phyloP scores from a whole-genome alignment of 2,329 filamentous ascomycete species.

The Phialophora tarda region DNA sequence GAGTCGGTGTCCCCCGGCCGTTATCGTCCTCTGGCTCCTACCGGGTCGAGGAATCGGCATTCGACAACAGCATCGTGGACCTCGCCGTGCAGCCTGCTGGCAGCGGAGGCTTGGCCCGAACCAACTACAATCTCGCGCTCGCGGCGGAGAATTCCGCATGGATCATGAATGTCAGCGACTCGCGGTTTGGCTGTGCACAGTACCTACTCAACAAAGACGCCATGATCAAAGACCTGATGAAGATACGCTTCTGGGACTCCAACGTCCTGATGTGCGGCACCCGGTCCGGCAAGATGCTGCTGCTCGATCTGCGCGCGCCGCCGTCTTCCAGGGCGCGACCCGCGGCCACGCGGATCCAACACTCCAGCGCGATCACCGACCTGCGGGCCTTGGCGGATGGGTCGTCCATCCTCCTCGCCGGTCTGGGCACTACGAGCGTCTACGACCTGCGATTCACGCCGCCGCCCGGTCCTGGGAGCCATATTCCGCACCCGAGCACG shows the following conservation, averaged over 20 bases:
- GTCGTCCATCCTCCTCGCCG: slow-evolving; percentile 31
- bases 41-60: background rate
- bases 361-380: slow-evolving; percentile 30
- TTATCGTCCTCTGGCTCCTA: background rate
- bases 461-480: slow-evolving; percentile 5
- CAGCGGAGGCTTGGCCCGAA: background rate
- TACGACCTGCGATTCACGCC: slow-evolving; percentile 37
- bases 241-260: slow-evolving; percentile 30
- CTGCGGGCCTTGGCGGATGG: slow-evolving; percentile 21
- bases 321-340: background rate
- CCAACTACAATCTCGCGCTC: background rate
- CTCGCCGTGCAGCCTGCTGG: slow-evolving; percentile 3
- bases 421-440: slow-evolving; percentile 26
- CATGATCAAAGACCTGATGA: slow-evolving; percentile 19
- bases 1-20: background rate
- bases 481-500: slow-evolving; percentile 1
- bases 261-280: slow-evolving; percentile 36
- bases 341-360: slow-evolving; percentile 30
- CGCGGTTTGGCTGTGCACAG: background rate
- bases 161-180: slow-evolving; percentile 8
- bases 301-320: slow-evolving; percentile 31
- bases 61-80: background rate
- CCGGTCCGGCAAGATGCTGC: slow-evolving; percentile 27
- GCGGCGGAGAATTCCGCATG: background rate
- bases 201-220: slow-evolving; percentile 6